Percentiles rank a stretch among this genome's conserved stretches.
phyloP scores from a whole-genome alignment of 2,329 filamentous ascomycete genomes.

The Pseudohalonectria lignicola region DNA sequence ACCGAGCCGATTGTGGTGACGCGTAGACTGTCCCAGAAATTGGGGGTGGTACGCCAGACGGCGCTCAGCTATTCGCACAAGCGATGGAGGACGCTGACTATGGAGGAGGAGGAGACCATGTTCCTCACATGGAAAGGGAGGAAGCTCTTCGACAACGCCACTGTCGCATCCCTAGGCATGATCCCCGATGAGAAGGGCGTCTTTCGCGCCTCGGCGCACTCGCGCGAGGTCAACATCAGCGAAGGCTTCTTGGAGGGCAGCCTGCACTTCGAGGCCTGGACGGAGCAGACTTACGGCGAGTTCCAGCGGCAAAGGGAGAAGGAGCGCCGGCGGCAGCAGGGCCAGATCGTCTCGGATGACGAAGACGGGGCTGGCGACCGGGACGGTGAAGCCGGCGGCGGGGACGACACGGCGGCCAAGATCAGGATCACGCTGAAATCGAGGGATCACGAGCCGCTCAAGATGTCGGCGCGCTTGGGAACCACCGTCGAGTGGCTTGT shows the following conservation, averaged over 20 bases:
- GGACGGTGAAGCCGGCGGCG: not conserved
- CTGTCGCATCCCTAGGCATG: slow-evolving; percentile 57
- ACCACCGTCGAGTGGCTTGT: slow-evolving; percentile 54
- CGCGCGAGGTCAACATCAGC: slow-evolving; percentile 4
- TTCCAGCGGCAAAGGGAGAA: slow-evolving; percentile 37
- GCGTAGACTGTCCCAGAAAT: slow-evolving; percentile 53
- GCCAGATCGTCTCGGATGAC: slow-evolving; percentile 25
- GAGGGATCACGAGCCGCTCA: slow-evolving; percentile 35
- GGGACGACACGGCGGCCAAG: slow-evolving; percentile 13
- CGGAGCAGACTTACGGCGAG: slow-evolving; percentile 45
- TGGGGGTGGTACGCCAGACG: slow-evolving; percentile 54
- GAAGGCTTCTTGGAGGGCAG: slow-evolving; percentile 33
- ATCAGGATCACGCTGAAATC: slow-evolving; percentile 44
- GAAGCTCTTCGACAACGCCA: slow-evolving; percentile 66
- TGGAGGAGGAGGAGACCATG: slow-evolving; percentile 38
- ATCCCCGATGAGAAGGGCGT: slow-evolving; percentile 29
- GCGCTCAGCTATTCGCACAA: slow-evolving; percentile 59
- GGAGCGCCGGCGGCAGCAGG: slow-evolving; percentile 29
- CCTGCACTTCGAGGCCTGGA: slow-evolving; percentile 72
- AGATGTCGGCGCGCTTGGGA: slow-evolving; percentile 36
- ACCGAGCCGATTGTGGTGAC: slow-evolving; percentile 41
- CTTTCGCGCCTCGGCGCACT: slow-evolving; percentile 21
- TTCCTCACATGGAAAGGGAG: slow-evolving; percentile 72
- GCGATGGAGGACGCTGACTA: slow-evolving; percentile 21
- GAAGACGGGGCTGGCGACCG: slow-evolving; percentile 7